Evolutionary conservation across 768 basidiomycete species (phyloP).

Genomic region (Suillus lakei): DNA sequence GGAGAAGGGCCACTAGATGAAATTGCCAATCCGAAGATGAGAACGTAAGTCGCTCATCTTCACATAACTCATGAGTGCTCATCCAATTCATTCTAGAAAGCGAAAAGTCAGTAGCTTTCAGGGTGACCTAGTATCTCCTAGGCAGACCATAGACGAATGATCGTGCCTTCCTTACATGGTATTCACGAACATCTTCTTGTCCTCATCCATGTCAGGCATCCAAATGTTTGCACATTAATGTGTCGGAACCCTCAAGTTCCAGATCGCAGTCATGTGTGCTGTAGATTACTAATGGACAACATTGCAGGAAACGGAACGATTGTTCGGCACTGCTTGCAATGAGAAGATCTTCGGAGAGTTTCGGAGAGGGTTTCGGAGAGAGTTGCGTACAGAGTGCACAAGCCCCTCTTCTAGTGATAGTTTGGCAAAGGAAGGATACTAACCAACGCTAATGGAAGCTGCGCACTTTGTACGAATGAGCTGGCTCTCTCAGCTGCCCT

Average conservation of each 20-base stretch:
- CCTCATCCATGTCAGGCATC: neutral
- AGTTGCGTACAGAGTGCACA: neutral
- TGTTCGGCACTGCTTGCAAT: neutral
- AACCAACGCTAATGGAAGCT: neutral
- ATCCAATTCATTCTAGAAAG: neutral
- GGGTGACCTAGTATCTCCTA: neutral
- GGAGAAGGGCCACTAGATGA: neutral
- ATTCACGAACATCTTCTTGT: neutral
- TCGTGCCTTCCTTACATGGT: neutral
- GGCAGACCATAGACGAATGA: neutral
- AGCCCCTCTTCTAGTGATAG: neutral
- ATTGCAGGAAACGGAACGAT: neutral
- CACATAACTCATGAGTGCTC: neutral
- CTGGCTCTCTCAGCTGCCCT: constrained; percentile 21
- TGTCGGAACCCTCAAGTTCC: neutral
- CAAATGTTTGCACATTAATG: neutral
- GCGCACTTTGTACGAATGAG: neutral
- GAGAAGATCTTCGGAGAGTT: neutral
- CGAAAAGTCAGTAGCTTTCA: neutral
- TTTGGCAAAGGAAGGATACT: neutral
- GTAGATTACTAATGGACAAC: neutral
- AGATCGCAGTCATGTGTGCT: neutral
- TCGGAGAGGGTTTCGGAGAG: neutral
- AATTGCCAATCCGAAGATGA: neutral
- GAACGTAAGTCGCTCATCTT: neutral